Evolutionary conservation across 306 rosid species (phyloP).

Genomic region (Sicyos edulis): DNA sequence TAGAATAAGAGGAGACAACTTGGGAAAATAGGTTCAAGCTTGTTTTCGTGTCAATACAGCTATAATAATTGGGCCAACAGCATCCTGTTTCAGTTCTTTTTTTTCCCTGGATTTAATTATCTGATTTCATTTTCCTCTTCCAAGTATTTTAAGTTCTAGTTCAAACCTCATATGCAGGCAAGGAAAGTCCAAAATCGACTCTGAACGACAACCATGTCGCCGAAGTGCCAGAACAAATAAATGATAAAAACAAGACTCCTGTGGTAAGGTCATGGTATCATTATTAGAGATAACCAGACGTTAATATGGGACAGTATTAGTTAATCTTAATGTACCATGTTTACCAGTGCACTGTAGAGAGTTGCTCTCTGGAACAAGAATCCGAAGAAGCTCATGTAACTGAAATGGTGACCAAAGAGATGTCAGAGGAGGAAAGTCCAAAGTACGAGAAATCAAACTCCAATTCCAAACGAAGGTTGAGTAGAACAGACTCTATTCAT

Average conservation of each 20-base stretch:
- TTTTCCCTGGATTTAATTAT: background rate
- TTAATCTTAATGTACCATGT: slow-evolving; percentile 31
- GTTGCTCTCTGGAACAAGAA: slow-evolving; percentile 21
- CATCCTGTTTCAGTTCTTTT: background rate
- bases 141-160: background rate
- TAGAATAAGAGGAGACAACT: background rate
- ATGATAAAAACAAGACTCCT: slow-evolving; percentile 34
- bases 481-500: slow-evolving; percentile 23
- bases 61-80: background rate
- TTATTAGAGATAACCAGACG: background rate
- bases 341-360: slow-evolving; percentile 25
- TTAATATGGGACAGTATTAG: background rate
- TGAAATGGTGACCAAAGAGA: slow-evolving; percentile 22
- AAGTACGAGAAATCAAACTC: slow-evolving; percentile 30
- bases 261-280: slow-evolving; percentile 34
- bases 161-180: slow-evolving; percentile 24
- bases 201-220: slow-evolving; percentile 4
- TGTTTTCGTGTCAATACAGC: background rate
- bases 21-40: background rate
- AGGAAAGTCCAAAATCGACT: slow-evolving; percentile 22
- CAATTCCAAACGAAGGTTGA: slow-evolving; percentile 26
- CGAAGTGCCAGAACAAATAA: slow-evolving; percentile 27
- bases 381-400: slow-evolving; percentile 25
- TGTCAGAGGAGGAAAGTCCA: slow-evolving; percentile 27
- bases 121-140: background rate